Conservation (phyloP, 2,329 filamentous ascomycete species). For the Xylariaceae sp. region DNA sequence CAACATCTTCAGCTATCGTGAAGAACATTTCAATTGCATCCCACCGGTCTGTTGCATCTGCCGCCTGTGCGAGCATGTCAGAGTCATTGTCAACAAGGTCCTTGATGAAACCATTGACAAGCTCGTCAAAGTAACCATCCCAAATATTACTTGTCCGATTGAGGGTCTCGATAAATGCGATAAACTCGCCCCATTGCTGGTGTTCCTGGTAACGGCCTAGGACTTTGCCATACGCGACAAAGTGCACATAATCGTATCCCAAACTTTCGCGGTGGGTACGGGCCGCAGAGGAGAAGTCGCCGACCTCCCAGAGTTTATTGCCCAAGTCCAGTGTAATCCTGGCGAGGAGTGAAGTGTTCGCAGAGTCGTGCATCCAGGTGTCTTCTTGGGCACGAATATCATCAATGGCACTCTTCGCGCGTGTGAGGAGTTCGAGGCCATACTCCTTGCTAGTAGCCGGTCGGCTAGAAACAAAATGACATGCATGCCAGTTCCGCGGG, state of each 20-base stretch:
- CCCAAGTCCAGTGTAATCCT: conserved; percentile 42
- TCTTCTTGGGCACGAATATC: conserved; percentile 24
- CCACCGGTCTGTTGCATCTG: conserved; percentile 37
- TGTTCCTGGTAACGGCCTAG: conserved; percentile 34
- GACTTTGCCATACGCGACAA: conserved; percentile 34
- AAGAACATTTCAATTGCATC: conserved; percentile 40
- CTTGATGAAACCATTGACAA: conserved; percentile 40
- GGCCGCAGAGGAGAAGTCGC: conserved; percentile 35
- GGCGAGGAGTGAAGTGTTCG: conserved; percentile 39
- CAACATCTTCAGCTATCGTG: conserved; percentile 35
- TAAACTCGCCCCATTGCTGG: conserved; percentile 35
- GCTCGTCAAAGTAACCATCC: conserved; percentile 41
- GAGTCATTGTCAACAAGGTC: conserved; percentile 27
- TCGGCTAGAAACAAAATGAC: conserved; percentile 40
- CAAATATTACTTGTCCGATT: conserved; percentile 33
- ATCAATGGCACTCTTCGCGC: conserved; percentile 38
- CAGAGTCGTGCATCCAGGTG: conserved; percentile 31
- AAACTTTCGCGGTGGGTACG: conserved; percentile 40
- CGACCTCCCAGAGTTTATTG: conserved; percentile 39
- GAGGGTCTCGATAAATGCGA: conserved; percentile 38
- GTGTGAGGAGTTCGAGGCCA: conserved; percentile 35
- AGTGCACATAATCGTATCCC: conserved; percentile 39
- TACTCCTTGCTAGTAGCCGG: conserved; percentile 35
- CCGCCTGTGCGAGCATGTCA: conserved; percentile 37
- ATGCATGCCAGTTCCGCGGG: conserved; percentile 41